phyloP scores from a whole-genome alignment of 2,329 filamentous ascomycete species.

The Sporothrix phasma region DNA sequence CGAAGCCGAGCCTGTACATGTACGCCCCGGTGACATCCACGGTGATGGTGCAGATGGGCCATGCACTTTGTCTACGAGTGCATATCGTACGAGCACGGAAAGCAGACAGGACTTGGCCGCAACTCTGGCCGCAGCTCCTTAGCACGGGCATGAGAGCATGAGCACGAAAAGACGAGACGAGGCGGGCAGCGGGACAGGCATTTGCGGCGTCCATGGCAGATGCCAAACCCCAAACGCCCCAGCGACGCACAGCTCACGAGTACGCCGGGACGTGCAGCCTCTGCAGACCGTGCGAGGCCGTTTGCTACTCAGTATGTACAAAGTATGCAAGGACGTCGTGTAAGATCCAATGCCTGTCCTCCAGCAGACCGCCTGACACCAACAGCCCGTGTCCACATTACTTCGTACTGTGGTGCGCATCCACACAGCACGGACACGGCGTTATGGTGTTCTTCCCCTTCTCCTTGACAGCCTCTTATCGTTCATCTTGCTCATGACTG shows the following conservation, averaged over 20 bases:
- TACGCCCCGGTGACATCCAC: not conserved
- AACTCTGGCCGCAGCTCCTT: not conserved
- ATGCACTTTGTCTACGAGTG: not conserved
- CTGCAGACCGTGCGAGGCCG: not conserved
- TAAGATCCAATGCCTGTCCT: not conserved
- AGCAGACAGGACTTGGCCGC: not conserved
- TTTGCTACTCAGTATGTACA: too few species aligned
- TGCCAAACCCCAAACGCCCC: not conserved
- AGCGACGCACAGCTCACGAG: not conserved
- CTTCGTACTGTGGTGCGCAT: not conserved
- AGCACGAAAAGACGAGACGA: not conserved
- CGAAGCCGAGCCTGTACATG: slow-evolving; percentile 2
- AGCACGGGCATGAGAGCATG: not conserved
- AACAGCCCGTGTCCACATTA: not conserved
- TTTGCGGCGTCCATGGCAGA: not conserved
- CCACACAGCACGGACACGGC: not conserved
- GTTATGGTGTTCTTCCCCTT: not conserved
- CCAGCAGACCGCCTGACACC: not conserved
- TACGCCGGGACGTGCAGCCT: slow-evolving; percentile 5
- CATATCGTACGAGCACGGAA: not conserved
- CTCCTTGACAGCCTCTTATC: not conserved
- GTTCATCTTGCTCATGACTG: not conserved
- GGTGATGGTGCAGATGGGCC: not conserved
- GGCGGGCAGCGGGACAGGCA: not conserved
- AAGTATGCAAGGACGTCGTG: not conserved